Base-by-base conservation (phyloP, 2,329 filamentous ascomycete species). In the Dryadomyces quercus-mongolicae region DNA sequence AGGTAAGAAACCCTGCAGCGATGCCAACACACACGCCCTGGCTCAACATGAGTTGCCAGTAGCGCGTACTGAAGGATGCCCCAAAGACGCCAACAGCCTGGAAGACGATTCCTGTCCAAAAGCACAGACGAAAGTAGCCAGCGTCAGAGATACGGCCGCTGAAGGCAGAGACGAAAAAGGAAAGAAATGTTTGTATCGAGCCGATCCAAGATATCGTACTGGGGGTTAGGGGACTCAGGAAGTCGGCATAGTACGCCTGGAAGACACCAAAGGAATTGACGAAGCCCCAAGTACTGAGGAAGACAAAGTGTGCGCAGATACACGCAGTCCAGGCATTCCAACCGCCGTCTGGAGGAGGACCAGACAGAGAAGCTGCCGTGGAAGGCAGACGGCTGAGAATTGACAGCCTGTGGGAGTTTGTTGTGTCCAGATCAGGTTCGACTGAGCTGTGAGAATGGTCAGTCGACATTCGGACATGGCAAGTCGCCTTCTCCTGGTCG, bases 11-110 rank as follows among this genome's bases (percentile, higher is more conserved):
- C 0, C 70, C 70, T 18, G 62, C 61, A 1, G 64, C 70, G 31
- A 70, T 49, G 1, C 67, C 71, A 44, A 63, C 60, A 52, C 64
- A 67, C 8, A 72, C 45, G 3, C 65, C 70, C 53, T 72, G 70
- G 0, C 68, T 57, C 10, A 72, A 63, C 53, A 60, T 55, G 2
- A 60, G 54, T 52, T 60, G 59, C 59, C 59, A 60, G 55, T 60
- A 60, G 12, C 40, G 21, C 18, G 53, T 55, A 42, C 55, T 49
- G 18, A 50, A 54, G 4, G 58, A 58, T 13, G 57, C 50, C 16
- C 36, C 52, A 8, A 60, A 51, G 31, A 57, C 34, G 46, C 56
- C 59, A 18, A 55, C 43, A 20, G 55, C 47, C 18, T 52, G 25
- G 42, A 57, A 57, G 1, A 21, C 21, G 1, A 49, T 25, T 25